phyloP scores from a whole-genome alignment of 2,329 filamentous ascomycete species.

The Albophoma yamanashiensis region DNA sequence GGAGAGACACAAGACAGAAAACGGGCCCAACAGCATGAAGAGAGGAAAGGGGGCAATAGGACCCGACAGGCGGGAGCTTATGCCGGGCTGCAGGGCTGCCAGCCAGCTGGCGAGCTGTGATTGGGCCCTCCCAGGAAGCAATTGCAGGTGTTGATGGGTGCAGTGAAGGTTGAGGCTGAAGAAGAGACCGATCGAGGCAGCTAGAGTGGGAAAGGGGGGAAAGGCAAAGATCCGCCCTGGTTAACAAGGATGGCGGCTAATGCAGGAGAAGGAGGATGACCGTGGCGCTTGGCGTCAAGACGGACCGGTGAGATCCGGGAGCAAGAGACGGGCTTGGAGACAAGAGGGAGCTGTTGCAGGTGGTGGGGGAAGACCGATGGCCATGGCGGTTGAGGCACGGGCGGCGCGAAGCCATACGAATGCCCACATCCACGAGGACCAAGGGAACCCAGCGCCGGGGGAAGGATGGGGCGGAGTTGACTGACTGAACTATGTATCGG shows the following conservation, averaged over 20 bases:
- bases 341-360: neutral
- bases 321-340: neutral
- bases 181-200: neutral
- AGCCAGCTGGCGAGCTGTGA: constrained; percentile 25
- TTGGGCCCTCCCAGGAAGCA: constrained; percentile 13
- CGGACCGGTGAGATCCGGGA: neutral
- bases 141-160: constrained; percentile 8
- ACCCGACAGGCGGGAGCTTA: neutral
- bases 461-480: neutral
- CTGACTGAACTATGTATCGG: neutral
- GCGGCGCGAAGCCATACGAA: neutral
- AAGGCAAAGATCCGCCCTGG: neutral
- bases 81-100: neutral
- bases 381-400: neutral
- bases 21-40: neutral
- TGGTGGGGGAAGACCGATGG: neutral
- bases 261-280: neutral
- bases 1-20: neutral
- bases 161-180: neutral
- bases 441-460: neutral
- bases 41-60: neutral
- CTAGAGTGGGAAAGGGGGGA: neutral
- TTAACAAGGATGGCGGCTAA: neutral
- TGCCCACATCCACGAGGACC: neutral
- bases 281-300: neutral